Base-by-base conservation (phyloP, 805 yeast genomes). In the Wickerhamomyces pijperi region DNA sequence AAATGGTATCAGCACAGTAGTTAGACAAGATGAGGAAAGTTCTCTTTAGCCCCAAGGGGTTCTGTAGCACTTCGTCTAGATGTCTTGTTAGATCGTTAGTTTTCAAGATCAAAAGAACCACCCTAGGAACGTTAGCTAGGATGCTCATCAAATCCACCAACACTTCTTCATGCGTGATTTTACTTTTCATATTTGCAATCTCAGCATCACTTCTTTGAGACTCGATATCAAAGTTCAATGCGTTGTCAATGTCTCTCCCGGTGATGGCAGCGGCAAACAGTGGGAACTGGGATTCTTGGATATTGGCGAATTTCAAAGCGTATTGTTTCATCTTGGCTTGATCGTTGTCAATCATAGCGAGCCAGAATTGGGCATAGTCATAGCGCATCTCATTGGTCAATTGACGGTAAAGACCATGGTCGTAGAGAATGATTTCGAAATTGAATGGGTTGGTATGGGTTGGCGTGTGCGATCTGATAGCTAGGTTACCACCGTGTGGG, bases 401-500 rank as follows among this genome's bases (percentile, higher is more conserved):
- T 42, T 80, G 75, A 43, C 99, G 69, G 57, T 92, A 92, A 16
- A 92, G 66, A 0, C 98, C 99, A 58, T 92, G 98, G 60, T 92
- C 99, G 56, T 86, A 94, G 16, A 92, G 66, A 6, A 92, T 67
- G 38, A 92, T 84, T 58, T 92, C 98, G 56, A 92, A 92, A 55
- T 90, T 88, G 19, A 16, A 17, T 9, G 33, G 19, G 4, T 17
- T 7, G 11, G 33, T 15, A 8, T 31, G 12, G 54, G 80, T 86
- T 4, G 63, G 60, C 20, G 67, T 64, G 11, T 48, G 37, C 3
- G 42, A 42, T 40, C 87, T 65, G 18, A 92, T 85, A 0, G 97
- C 96, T 42, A 92, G 64, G 53, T 92, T 92, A 0, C 99, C 99
- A 11, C 95, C 95, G 57, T 92, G 99, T 1, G 98, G 98, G 57